phyloP scores from a whole-genome alignment of 768 basidiomycete species.

The Sporobolomyces pararoseus region DNA sequence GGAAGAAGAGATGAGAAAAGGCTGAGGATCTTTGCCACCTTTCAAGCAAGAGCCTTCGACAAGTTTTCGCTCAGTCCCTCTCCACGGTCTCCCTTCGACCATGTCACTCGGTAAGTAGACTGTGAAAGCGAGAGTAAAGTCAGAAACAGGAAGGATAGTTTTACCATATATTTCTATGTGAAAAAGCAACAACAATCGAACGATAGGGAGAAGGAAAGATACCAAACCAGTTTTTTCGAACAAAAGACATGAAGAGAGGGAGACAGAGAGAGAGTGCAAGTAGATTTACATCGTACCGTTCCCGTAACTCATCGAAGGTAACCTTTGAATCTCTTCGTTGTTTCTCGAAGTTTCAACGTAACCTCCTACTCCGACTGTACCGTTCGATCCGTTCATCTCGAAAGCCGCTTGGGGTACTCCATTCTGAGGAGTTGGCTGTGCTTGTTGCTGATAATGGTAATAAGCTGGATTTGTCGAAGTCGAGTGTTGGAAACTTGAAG shows the following conservation, averaged over 20 bases:
- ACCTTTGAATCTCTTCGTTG: not conserved
- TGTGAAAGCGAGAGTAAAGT: not conserved
- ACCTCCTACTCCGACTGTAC: not conserved
- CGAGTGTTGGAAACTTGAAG: not conserved
- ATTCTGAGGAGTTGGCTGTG: not conserved
- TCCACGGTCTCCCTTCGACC: no score
- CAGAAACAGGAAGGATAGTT: not conserved
- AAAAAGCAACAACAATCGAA: no score
- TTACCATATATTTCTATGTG: not conserved
- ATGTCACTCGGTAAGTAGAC: no score
- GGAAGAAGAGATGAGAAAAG: no score
- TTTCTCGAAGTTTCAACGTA: not conserved
- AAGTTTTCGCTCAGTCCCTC: no score
- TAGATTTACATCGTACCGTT: not conserved
- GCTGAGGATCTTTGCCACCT: no score
- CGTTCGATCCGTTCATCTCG: not conserved
- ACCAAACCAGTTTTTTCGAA: not conserved
- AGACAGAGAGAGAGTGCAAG: not conserved
- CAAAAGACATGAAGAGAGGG: not conserved
- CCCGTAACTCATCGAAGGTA: slow-evolving; percentile 8
- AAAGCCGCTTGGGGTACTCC: no score
- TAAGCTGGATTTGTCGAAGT: not conserved
- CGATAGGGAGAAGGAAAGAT: not conserved
- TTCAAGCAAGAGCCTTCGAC: no score
- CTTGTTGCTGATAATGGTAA: not conserved